These are phyloP conservation scores for Podaxis carcinomalis DNA, from an alignment of 768 basidiomycete genomes.

Conservation along the genomic window DNA sequence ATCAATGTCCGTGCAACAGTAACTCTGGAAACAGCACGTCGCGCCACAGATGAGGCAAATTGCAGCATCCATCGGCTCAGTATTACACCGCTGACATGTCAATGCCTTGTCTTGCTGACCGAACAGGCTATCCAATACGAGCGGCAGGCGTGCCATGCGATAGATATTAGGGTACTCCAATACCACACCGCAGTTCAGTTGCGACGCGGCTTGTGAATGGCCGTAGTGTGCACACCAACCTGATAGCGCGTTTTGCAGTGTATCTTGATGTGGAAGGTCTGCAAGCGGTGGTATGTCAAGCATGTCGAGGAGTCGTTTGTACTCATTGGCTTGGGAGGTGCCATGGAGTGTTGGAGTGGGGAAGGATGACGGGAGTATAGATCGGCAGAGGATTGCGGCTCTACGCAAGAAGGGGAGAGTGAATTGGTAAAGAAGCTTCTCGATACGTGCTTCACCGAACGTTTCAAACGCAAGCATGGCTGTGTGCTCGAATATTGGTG, in stretches of 20 bases:
- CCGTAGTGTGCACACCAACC: constrained; percentile 92
- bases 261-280: constrained; percentile 78
- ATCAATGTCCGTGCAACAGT: constrained; percentile 79
- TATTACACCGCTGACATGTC: constrained; percentile 73
- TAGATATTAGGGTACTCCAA: constrained; percentile 85
- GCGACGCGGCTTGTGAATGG: constrained; percentile 72
- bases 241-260: constrained; percentile 81
- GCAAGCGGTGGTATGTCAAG: constrained; percentile 79
- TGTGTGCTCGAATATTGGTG: constrained; percentile 81
- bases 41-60: constrained; percentile 90
- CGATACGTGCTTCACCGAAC: constrained; percentile 80
- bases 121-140: constrained; percentile 81
- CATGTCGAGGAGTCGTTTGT: constrained; percentile 67
- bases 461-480: constrained; percentile 75
- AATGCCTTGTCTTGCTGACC: constrained; percentile 68
- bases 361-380: constrained; percentile 65
- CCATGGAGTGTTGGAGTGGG: constrained; percentile 38
- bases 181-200: constrained; percentile 72
- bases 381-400: constrained; percentile 79
- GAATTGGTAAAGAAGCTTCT: constrained; percentile 82
- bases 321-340: constrained; percentile 57
- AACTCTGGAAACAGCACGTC: constrained; percentile 85
- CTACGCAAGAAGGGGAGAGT: constrained; percentile 90
- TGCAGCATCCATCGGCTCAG: constrained; percentile 80
- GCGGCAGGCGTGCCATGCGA: constrained; percentile 76